Evolutionary conservation across 768 basidiomycete species (phyloP).

Genomic region (Boletus tylopilopsis): DNA sequence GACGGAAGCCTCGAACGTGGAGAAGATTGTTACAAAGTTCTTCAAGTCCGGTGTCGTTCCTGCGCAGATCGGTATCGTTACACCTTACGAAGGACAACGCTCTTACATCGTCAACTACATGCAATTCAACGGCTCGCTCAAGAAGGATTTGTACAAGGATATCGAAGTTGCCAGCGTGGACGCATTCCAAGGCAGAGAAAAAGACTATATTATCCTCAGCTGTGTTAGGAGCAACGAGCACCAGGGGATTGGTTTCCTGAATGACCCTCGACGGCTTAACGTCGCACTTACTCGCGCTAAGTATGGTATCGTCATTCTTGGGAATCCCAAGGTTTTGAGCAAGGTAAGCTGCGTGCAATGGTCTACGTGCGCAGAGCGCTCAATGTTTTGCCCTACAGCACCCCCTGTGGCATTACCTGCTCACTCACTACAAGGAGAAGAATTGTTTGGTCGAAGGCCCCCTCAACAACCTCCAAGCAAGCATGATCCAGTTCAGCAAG

Average conservation of each 20-base stretch:
- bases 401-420: constrained; percentile 95
- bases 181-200: constrained; percentile 99
- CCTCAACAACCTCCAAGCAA: constrained; percentile 90
- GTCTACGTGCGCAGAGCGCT: constrained; percentile 10
- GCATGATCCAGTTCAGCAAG: constrained; percentile 99
- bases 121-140: constrained; percentile 99
- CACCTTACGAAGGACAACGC: constrained; percentile 97
- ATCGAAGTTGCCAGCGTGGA: constrained; percentile 99
- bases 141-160: constrained; percentile 99
- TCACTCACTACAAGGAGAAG: constrained; percentile 99
- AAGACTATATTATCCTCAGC: constrained; percentile 98
- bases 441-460: constrained; percentile 93
- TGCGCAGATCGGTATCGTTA: constrained; percentile 95
- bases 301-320: constrained; percentile 98
- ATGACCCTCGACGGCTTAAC: constrained; percentile 93
- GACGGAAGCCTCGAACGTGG: constrained; percentile 97
- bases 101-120: constrained; percentile 99
- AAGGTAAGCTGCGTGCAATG: constrained; percentile 58
- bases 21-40: constrained; percentile 99
- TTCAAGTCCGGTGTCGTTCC: constrained; percentile 99
- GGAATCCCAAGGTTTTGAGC: constrained; percentile 99
- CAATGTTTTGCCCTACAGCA: constrained; percentile 53
- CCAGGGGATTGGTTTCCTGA: constrained; percentile 98
- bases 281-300: constrained; percentile 97
- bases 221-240: constrained; percentile 99